Percentiles rank a stretch among this genome's conserved stretches.
These are phyloP conservation scores for Aureobasidium subglaciale DNA, from an alignment of 2,329 filamentous ascomycete genomes.

Conservation along the genomic window DNA sequence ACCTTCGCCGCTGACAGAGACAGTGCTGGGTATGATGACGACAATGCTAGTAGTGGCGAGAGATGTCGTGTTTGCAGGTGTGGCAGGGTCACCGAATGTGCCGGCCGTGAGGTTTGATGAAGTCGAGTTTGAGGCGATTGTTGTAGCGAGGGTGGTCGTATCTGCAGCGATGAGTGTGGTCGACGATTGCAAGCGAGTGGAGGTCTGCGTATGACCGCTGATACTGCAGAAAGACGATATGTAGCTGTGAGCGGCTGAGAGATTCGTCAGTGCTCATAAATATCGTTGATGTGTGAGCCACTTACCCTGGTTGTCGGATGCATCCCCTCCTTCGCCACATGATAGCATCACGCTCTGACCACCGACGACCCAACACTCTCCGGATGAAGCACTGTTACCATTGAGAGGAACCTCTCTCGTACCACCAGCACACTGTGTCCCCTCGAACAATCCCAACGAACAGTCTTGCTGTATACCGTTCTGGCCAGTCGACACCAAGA, in stretches of 20 bases:
- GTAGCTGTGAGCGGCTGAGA: background rate
- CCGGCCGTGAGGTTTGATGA: background rate
- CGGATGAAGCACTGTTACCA: background rate
- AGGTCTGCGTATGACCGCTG: background rate
- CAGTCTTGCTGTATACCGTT: background rate
- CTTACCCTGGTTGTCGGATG: conserved; percentile 8
- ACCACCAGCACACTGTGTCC: background rate
- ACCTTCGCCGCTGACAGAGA: background rate
- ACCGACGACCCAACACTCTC: background rate
- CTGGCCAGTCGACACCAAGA: background rate
- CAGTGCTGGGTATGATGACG: background rate
- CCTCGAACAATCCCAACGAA: background rate
- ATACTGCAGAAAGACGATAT: conserved; percentile 6
- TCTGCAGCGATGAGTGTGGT: conserved; percentile 2
- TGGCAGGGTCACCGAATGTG: background rate
- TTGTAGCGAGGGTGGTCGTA: background rate
- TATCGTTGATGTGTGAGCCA: background rate
- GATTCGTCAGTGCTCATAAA: background rate
- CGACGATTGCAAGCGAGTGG: background rate
- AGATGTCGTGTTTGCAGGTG: background rate
- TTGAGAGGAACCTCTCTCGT: background rate
- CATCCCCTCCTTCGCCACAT: conserved; percentile 5
- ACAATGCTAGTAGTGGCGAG: background rate
- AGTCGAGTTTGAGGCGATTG: background rate
- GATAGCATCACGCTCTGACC: conserved; percentile 10